Evolutionary conservation across 768 basidiomycete genomes (phyloP), one percentile per base, ranked within the genome.

Genomic region (Termitomyces sp.): DNA sequence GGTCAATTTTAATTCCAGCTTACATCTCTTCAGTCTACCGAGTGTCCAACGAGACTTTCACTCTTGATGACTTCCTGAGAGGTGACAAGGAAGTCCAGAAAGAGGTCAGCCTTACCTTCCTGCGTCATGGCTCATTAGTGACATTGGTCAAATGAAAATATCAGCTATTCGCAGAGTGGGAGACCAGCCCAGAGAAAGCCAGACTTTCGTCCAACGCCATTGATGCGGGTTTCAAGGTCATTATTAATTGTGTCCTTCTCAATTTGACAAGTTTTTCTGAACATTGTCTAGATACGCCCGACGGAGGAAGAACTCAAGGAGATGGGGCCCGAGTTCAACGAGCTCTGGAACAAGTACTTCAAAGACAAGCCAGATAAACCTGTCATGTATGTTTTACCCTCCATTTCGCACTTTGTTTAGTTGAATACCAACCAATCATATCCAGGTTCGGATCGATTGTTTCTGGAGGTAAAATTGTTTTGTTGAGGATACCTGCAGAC

Each of bases 331-430:
- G 86, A 88, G 64, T 88, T 87, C 72, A 85, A 85, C 64, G 74
- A 76, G 60, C 79, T 87, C 49, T 87, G 82, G 83, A 71, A 88
- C 66, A 77, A 39, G 29, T 88, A 89, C 73, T 88, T 89, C 81
- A 86, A 84, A 76, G 83, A 88, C 75, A 88, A 87, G 75, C 86
- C 86, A 54, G 86, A 87, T 76, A 88, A 88, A 75, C 87, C 86
- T 3, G 84, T 87, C 58, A 87, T 87, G 85, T 82, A 68, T 55
- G 75, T 68, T 0, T 3, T 20, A 13, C 7, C 16, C 18, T 20
- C 18, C 10, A 48, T 26, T 15, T 12, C 18, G 1, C 7, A 26
- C 10, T 28, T 2, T 3, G n/a, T 51, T 54, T 46, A 9, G 47
- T 44, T 13, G 26, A 10, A 37, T 4, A 18, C 31, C 37, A 34